These are phyloP conservation scores for Fusarium gaditjirri DNA, from an alignment of 2,329 filamentous ascomycete genomes.

Conservation along the genomic window DNA sequence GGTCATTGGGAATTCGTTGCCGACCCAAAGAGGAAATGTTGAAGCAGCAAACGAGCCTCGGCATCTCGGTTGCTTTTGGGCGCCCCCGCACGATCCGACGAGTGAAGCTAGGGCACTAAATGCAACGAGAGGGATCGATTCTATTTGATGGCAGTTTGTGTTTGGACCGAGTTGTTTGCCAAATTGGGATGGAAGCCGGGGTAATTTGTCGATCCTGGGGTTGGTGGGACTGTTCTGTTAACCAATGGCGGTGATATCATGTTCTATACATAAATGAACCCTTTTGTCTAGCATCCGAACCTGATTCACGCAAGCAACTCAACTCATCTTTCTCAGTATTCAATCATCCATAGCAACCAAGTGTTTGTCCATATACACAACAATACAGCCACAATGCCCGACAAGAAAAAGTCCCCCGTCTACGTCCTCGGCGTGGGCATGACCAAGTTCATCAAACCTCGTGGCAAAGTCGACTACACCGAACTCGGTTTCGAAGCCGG, in stretches of 20 bases:
- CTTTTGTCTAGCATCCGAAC: not conserved
- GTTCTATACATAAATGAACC: constrained; percentile 6
- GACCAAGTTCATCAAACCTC: constrained; percentile 99
- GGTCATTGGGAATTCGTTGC: constrained; percentile 1
- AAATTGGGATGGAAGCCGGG: constrained; percentile 19
- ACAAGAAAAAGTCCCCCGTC: constrained; percentile 63
- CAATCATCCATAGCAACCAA: constrained; percentile 15
- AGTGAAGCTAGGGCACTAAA: constrained; percentile 27
- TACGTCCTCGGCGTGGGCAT: constrained; percentile 98
- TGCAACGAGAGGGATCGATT: constrained; percentile 4
- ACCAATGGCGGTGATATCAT: constrained; percentile 8
- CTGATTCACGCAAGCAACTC: not conserved
- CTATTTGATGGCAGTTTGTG: constrained; percentile 10
- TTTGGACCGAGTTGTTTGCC: constrained; percentile 27
- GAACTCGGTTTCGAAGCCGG: constrained; percentile 94
- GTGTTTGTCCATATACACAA: not conserved
- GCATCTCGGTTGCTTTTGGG: constrained; percentile 31
- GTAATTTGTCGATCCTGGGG: constrained; percentile 11
- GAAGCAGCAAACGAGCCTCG: constrained; percentile 26
- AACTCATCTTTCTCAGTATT: not conserved
- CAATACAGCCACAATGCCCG: constrained; percentile 54
- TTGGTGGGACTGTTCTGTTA: not conserved
- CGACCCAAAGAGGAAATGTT: constrained; percentile 14
- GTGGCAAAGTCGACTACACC: constrained; percentile 93
- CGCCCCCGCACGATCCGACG: constrained; percentile 33